phyloP scores from a whole-genome alignment of 2,329 filamentous ascomycete genomes.

The Fonsecaea erecta region DNA sequence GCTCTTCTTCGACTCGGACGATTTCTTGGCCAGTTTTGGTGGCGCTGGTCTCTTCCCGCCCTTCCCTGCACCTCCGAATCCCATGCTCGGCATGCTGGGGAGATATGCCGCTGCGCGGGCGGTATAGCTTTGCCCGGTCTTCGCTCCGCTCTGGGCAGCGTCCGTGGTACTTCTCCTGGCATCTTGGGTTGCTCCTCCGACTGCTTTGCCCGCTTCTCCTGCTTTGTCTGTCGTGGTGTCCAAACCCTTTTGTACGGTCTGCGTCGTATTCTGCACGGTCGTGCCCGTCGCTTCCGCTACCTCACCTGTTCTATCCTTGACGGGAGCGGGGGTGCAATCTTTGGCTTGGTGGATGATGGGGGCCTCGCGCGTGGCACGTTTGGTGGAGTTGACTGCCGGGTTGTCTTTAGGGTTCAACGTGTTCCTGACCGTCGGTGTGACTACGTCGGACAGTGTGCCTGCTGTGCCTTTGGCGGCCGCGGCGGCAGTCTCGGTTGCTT shows the following conservation, averaged over 20 bases:
- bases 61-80: slow-evolving; percentile 18
- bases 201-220: slow-evolving; percentile 22
- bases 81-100: slow-evolving; percentile 26
- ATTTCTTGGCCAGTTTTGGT: slow-evolving; percentile 26
- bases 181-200: background rate
- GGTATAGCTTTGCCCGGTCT: slow-evolving; percentile 33
- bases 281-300: slow-evolving; percentile 26
- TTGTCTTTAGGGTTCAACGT: slow-evolving; percentile 33
- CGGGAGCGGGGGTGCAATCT: slow-evolving; percentile 27
- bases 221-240: slow-evolving; percentile 26
- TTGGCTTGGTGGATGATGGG: slow-evolving; percentile 34
- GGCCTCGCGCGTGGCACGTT: slow-evolving; percentile 19
- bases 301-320: slow-evolving; percentile 21
- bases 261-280: slow-evolving; percentile 29
- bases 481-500: slow-evolving; percentile 23
- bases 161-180: background rate
- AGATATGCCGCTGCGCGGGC: slow-evolving; percentile 33
- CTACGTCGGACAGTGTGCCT: slow-evolving; percentile 26
- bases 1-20: slow-evolving; percentile 17
- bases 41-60: slow-evolving; percentile 18
- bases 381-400: slow-evolving; percentile 32
- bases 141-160: slow-evolving; percentile 1
- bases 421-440: slow-evolving; percentile 33
- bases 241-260: slow-evolving; percentile 22
- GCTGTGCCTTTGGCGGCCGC: slow-evolving; percentile 30